A percentile compares a stretch with the other conserved stretches of the same genome.
These are phyloP conservation scores for Salmacisia buchloeana DNA, from an alignment of 1,284 basidiomycete genomes.

Conservation along the genomic window DNA sequence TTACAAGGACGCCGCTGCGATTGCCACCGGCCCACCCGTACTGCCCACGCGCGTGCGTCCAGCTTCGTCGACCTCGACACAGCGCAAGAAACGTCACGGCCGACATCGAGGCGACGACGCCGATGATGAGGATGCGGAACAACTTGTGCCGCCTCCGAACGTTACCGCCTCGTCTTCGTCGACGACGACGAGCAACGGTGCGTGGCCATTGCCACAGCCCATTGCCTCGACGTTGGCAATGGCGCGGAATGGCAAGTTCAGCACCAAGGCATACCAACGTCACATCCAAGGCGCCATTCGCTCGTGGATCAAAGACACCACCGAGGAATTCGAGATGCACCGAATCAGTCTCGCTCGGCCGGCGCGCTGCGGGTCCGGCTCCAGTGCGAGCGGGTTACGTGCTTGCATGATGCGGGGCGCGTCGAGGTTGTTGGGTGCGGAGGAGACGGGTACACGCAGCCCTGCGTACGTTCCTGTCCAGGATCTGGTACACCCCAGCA, in stretches of 20 bases:
- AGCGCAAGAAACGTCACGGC: neutral
- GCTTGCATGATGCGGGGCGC: neutral
- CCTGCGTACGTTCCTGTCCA: constrained; percentile 12
- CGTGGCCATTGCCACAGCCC: neutral
- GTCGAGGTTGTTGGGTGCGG: neutral
- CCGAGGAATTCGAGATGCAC: constrained; percentile 10
- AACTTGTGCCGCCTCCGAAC: neutral
- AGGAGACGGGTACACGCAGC: neutral
- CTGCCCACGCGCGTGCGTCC: neutral
- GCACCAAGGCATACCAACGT: neutral
- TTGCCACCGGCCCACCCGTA: neutral
- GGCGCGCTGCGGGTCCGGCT: too few relatives aligned
- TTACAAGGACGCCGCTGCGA: constrained; percentile 8
- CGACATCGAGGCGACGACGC: neutral
- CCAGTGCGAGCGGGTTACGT: too few relatives aligned
- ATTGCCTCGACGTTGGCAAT: neutral
- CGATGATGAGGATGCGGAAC: neutral
- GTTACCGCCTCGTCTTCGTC: neutral
- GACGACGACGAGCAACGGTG: neutral
- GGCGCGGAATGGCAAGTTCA: neutral
- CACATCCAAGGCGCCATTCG: neutral
- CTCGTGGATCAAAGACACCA: neutral
- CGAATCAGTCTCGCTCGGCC: neutral
- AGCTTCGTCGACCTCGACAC: neutral
- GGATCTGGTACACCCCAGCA: constrained; percentile 17